These are phyloP conservation scores for Alternaria infectoria DNA, from an alignment of 2,329 filamentous ascomycete genomes.

Conservation along the genomic window DNA sequence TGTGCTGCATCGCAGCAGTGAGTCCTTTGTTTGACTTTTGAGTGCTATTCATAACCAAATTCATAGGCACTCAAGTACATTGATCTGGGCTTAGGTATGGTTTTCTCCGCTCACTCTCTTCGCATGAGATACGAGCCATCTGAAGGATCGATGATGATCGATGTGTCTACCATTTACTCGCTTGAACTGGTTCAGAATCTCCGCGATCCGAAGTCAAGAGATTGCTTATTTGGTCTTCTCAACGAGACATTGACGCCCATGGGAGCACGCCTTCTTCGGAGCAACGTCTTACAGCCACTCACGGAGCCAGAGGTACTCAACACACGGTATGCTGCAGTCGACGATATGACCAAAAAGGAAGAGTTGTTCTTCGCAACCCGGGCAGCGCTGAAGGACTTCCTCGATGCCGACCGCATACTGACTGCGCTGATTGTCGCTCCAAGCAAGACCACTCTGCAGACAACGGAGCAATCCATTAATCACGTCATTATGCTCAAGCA, in stretches of 20 bases:
- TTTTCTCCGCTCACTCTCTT: constrained; percentile 79
- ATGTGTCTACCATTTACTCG: constrained; percentile 83
- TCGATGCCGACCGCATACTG: constrained; percentile 80
- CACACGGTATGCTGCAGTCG: constrained; percentile 79
- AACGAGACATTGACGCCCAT: constrained; percentile 88
- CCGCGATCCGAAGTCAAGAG: constrained; percentile 75
- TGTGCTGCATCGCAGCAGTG: constrained; percentile 86
- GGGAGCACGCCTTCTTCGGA: constrained; percentile 82
- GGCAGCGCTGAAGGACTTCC: constrained; percentile 73
- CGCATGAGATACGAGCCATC: constrained; percentile 86
- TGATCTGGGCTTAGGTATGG: constrained; percentile 70
- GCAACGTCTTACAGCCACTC: constrained; percentile 86
- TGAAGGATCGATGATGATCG: constrained; percentile 94
- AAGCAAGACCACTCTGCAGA: constrained; percentile 67
- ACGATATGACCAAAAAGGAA: constrained; percentile 81
- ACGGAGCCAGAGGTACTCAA: constrained; percentile 72
- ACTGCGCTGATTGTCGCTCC: constrained; percentile 81
- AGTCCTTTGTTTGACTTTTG: constrained; percentile 58
- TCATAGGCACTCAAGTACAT: constrained; percentile 79
- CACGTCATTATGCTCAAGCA: constrained; percentile 86
- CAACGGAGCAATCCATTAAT: constrained; percentile 82
- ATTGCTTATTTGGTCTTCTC: constrained; percentile 82
- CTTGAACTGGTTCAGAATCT: constrained; percentile 91
- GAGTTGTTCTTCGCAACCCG: constrained; percentile 82
- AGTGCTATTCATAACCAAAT: constrained; percentile 1